phyloP scores from a whole-genome alignment of 345 rosid species.

The Ricinus communis region DNA sequence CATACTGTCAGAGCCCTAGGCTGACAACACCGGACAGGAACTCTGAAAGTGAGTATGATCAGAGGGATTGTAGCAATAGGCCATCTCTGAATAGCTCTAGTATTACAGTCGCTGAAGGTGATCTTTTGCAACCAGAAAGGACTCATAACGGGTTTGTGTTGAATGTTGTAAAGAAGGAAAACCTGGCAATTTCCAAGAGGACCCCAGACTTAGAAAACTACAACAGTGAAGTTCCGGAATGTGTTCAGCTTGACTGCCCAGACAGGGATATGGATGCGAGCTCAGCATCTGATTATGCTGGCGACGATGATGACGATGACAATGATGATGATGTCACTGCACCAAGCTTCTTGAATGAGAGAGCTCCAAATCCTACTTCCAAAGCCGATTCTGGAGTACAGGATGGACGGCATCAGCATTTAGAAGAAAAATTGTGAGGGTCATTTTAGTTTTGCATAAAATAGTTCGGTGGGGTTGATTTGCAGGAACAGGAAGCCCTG shows the following conservation, averaged over 20 bases:
- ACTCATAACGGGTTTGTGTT: conserved; percentile 67
- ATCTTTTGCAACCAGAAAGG: conserved; percentile 76
- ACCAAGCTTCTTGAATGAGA: not conserved
- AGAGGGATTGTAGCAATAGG: conserved; percentile 39
- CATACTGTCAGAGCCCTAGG: conserved; percentile 37
- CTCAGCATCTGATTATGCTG: conserved; percentile 59
- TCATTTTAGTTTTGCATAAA: not conserved
- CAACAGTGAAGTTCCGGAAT: conserved; percentile 54
- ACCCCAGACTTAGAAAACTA: conserved; percentile 37
- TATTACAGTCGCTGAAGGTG: conserved; percentile 74
- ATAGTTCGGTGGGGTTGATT: not conserved
- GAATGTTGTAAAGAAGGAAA: conserved; percentile 67
- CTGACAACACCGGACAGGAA: conserved; percentile 44
- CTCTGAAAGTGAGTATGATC: conserved; percentile 47
- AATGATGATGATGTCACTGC: conserved; percentile 22
- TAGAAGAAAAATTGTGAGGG: conserved; percentile 11
- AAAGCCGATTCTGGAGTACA: not conserved
- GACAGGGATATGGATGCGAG: conserved; percentile 64
- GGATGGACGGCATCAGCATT: conserved; percentile 16
- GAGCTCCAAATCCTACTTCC: conserved; percentile 6
- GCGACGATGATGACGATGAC: conserved; percentile 26
- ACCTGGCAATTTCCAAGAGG: conserved; percentile 42
- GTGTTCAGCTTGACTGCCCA: conserved; percentile 60
- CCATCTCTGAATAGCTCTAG: conserved; percentile 40
- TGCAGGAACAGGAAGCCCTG: too few species aligned